Evolutionary conservation across 257 asterid species (phyloP).

Genomic region (Linaria vulgaris): DNA sequence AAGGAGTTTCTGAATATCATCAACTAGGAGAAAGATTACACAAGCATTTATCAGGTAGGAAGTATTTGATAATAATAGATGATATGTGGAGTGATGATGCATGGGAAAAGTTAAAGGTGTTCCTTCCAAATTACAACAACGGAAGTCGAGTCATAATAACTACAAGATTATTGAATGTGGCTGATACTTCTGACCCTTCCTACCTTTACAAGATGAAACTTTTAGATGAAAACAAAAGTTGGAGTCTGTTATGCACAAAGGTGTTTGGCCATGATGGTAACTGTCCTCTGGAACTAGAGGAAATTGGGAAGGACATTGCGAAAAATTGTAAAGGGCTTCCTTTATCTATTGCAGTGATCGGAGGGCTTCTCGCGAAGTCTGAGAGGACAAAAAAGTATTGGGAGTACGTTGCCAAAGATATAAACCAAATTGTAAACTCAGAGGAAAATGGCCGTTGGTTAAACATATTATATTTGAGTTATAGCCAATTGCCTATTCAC

Average conservation of each 20-base stretch:
- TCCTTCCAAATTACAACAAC: conserved; percentile 15
- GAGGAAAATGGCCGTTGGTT: conserved; percentile 7
- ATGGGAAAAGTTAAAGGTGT: conserved; percentile 6
- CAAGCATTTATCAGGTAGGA: conserved; percentile 13
- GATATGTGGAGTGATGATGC: conserved; percentile 28
- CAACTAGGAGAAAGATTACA: conserved; percentile 15
- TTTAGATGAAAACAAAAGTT: conserved; percentile 25
- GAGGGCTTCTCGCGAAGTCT: conserved; percentile 30
- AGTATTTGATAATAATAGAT: conserved; percentile 21
- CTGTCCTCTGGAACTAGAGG: conserved; percentile 29
- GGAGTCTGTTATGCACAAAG: conserved; percentile 23
- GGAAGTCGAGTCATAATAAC: conserved; percentile 32
- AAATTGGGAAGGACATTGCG: conserved; percentile 26
- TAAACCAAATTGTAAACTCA: conserved; percentile 8
- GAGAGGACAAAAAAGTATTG: conserved; percentile 18
- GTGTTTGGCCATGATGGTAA: conserved; percentile 8
- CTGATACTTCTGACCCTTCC: background rate
- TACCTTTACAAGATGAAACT: conserved; percentile 22
- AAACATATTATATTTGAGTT: conserved; percentile 28
- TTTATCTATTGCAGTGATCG: conserved; percentile 28
- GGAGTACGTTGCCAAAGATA: conserved; percentile 22
- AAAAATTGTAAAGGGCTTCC: conserved; percentile 37
- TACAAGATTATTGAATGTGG: conserved; percentile 7
- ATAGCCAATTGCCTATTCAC: conserved; percentile 26
- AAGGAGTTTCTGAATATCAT: background rate